Conservation (phyloP, 805 yeast genomes). For the Yamadazyma takamatsuzukensis region DNA sequence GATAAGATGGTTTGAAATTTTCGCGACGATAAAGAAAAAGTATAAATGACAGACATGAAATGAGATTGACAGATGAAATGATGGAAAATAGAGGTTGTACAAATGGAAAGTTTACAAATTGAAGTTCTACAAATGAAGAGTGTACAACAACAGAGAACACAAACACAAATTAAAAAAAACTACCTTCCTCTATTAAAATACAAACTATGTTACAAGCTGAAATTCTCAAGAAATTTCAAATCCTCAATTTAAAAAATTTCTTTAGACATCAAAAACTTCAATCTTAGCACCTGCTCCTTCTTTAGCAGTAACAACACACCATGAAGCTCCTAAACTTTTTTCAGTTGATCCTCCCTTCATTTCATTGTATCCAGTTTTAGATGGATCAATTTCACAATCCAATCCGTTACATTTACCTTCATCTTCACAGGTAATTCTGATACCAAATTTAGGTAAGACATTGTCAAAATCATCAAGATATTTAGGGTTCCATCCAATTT, state of each 20-base stretch:
- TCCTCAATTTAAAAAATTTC: too few relatives aligned
- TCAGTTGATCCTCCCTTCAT: constrained; percentile 45
- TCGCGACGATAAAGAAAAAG: too few relatives aligned
- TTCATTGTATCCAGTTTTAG: constrained; percentile 54
- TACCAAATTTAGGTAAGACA: constrained; percentile 62
- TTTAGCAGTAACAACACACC: constrained; percentile 78
- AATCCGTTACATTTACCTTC: constrained; percentile 67
- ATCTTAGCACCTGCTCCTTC: constrained; percentile 62
- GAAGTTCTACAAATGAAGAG: too few relatives aligned
- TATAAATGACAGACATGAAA: too few relatives aligned
- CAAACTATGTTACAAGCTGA: too few relatives aligned
- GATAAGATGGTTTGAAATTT: too few relatives aligned
- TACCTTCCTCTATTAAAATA: constrained; percentile 4
- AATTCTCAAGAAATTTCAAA: too few relatives aligned
- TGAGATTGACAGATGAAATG: too few relatives aligned
- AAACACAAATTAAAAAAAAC: too few relatives aligned
- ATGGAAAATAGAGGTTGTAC: too few relatives aligned
- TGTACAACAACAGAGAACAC: too few relatives aligned
- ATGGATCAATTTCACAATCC: constrained; percentile 81
- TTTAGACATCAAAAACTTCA: constrained; percentile 53
- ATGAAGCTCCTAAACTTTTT: constrained; percentile 55
- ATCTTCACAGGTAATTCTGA: constrained; percentile 71
- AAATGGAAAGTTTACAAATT: too few relatives aligned
- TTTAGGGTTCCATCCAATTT: constrained; percentile 89
- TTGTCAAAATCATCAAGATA: constrained; percentile 63